Evolutionary conservation across 2,329 filamentous ascomycete genomes (phyloP).

Genomic region (Metarhizium guizhouense): DNA sequence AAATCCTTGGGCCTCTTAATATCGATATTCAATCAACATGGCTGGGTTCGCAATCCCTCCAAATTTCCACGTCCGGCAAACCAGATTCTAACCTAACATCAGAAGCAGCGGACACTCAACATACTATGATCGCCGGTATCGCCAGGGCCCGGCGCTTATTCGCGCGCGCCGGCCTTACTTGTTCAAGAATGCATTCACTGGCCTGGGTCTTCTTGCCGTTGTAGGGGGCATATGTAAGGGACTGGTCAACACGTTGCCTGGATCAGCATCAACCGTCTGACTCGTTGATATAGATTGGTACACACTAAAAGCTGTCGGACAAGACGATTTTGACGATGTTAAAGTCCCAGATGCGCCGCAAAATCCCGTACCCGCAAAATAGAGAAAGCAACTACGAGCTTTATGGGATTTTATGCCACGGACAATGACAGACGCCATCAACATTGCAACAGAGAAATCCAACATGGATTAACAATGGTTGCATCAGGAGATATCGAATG

Average conservation of each 20-base stretch:
- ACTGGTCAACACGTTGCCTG: constrained; percentile 19
- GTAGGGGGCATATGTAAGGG: constrained; percentile 78
- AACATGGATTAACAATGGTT: neutral
- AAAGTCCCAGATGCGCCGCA: constrained; percentile 70
- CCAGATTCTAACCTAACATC: neutral
- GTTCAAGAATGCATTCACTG: constrained; percentile 78
- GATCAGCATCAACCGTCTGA: neutral
- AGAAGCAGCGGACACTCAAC: constrained; percentile 44
- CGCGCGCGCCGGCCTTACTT: constrained; percentile 88
- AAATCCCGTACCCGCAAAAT: constrained; percentile 31
- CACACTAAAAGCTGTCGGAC: constrained; percentile 75
- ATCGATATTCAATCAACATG: neutral
- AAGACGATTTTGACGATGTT: constrained; percentile 96
- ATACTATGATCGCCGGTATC: constrained; percentile 86
- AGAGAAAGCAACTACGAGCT: constrained; percentile 3
- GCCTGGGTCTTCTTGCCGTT: constrained; percentile 64
- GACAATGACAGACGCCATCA: neutral
- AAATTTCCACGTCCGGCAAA: neutral
- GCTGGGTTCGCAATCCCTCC: neutral
- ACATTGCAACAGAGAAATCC: neutral
- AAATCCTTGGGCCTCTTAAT: neutral
- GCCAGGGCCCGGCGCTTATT: constrained; percentile 80
- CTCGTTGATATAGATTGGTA: constrained; percentile 39
- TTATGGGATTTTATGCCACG: neutral
- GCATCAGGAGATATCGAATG: neutral